phyloP scores from a whole-genome alignment of 805 yeast genomes.

The Schizosaccharomyces osmophilus region DNA sequence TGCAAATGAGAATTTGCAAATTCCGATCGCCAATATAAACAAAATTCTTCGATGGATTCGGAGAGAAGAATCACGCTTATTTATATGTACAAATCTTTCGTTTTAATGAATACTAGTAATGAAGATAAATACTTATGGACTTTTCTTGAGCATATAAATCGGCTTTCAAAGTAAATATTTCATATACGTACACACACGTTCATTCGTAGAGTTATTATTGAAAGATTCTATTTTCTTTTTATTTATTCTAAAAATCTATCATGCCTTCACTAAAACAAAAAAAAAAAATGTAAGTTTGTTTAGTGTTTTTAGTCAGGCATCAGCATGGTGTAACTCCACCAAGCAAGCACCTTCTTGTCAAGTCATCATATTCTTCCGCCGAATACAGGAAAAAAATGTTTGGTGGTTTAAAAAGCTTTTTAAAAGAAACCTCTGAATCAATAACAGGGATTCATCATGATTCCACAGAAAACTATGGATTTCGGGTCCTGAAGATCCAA shows the following conservation, averaged over 20 bases:
- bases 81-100: not conserved
- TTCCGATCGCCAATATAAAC: not conserved
- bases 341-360: not conserved
- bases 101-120: not conserved
- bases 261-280: not conserved
- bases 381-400: not conserved
- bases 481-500: slow-evolving; percentile 30
- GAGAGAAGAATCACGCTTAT: not conserved
- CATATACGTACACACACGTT: too few relatives aligned
- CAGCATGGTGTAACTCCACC: not conserved
- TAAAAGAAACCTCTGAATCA: not conserved
- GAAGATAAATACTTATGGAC: not conserved
- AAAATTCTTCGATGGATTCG: not conserved
- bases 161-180: too few relatives aligned
- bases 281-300: not conserved
- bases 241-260: too few relatives aligned
- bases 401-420: not conserved
- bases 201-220: too few relatives aligned
- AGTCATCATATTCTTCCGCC: not conserved
- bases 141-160: not conserved
- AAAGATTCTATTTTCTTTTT: too few relatives aligned
- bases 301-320: not conserved
- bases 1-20: not conserved
- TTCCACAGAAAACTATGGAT: slow-evolving; percentile 17
- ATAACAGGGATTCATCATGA: not conserved